Conservation (phyloP, 305 asterid genomes). For the Coffea humblotiana region DNA sequence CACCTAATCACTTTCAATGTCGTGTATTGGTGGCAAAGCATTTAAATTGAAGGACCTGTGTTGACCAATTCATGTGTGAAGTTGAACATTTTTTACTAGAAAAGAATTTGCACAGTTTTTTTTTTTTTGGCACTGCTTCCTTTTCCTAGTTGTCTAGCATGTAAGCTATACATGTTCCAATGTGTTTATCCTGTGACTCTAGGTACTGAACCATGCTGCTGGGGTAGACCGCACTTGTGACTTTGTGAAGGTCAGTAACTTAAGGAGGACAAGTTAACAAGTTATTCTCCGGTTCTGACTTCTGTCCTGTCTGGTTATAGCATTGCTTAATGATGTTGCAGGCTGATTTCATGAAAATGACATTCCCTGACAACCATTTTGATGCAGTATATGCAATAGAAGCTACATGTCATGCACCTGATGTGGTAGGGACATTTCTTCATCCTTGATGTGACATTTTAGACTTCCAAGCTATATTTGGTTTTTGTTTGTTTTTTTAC, state of each 20-base stretch:
- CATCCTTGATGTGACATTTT: background rate
- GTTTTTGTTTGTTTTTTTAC: constrained; percentile 6
- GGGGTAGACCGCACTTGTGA: constrained; percentile 75
- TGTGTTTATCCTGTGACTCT: constrained; percentile 17
- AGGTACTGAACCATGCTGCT: constrained; percentile 65
- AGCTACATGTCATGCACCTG: constrained; percentile 98
- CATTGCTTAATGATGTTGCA: constrained; percentile 30
- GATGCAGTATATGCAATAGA: constrained; percentile 95
- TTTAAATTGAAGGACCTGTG: background rate
- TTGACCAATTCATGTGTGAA: background rate
- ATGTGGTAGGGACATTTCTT: constrained; percentile 47
- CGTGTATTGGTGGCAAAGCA: background rate
- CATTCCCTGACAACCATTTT: constrained; percentile 75
- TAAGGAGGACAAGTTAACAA: background rate
- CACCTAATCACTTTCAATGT: background rate
- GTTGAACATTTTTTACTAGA: background rate
- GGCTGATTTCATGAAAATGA: constrained; percentile 99
- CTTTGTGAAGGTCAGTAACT: constrained; percentile 70
- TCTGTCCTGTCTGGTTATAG: constrained; percentile 18
- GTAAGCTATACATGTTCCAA: background rate
- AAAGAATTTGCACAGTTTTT: background rate
- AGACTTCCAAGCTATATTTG: background rate
- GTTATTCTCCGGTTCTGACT: background rate
- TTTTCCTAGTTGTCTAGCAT: background rate
- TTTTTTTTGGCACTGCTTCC: background rate